Percentiles rank a stretch among this genome's conserved stretches.
Evolutionary conservation across 495 filamentous ascomycete genomes (phyloP).

Genomic region (Diplogelasinospora grovesii): DNA sequence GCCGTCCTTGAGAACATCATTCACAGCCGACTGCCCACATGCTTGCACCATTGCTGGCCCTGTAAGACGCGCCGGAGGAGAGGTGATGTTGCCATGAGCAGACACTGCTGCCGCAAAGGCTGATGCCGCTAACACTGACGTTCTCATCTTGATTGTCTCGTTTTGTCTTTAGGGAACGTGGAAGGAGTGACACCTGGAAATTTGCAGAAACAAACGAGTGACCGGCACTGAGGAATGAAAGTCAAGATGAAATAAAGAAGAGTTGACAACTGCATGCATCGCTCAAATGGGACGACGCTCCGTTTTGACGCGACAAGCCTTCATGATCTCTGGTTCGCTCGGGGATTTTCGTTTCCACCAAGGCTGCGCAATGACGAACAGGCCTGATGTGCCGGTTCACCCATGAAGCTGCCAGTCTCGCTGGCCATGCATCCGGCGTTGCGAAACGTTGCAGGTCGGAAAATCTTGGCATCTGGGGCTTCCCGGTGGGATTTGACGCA

Average conservation of each 20-base stretch:
- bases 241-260: neutral
- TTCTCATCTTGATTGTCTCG: constrained; percentile 9
- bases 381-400: too few species aligned
- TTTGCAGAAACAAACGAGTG: constrained; percentile 12
- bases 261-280: too few species aligned
- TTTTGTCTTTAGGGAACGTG: neutral
- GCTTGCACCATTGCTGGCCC: constrained; percentile 51
- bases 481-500: constrained; percentile 9
- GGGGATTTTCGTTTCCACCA: too few species aligned
- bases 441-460: constrained; percentile 15
- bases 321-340: too few species aligned
- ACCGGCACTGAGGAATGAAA: constrained; percentile 15
- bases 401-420: too few species aligned
- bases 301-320: neutral
- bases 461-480: constrained; percentile 13
- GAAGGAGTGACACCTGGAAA: neutral
- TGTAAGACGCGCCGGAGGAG: constrained; percentile 51
- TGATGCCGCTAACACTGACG: constrained; percentile 27
- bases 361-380: neutral
- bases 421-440: neutral
- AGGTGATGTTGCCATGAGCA: constrained; percentile 57
- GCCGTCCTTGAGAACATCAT: constrained; percentile 50
- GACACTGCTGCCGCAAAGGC: constrained; percentile 44
- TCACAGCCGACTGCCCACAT: constrained; percentile 54
- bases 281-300: neutral